These are phyloP conservation scores for Ascochyta lentis DNA, from an alignment of 2,329 filamentous ascomycete species.

Conservation along the genomic window DNA sequence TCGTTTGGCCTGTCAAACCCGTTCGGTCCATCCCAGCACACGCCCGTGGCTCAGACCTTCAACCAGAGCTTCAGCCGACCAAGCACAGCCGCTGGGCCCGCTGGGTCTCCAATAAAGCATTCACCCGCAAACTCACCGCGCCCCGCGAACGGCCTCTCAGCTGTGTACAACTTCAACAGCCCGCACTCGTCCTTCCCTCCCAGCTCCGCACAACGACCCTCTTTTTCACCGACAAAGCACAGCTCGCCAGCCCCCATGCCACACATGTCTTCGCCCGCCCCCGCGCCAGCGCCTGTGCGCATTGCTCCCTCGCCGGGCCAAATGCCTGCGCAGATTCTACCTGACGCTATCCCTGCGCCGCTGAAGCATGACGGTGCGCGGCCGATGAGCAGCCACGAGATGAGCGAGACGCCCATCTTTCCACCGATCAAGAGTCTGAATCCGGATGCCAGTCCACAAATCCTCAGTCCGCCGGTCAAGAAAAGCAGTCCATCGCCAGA, in stretches of 20 bases:
- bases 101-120: constrained; percentile 46
- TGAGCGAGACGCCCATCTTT: constrained; percentile 56
- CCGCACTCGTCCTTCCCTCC: constrained; percentile 58
- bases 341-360: constrained; percentile 51
- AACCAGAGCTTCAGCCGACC: constrained; percentile 42
- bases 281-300: constrained; percentile 32
- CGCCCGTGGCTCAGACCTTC: constrained; percentile 14
- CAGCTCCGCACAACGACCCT: constrained; percentile 38
- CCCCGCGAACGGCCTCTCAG: constrained; percentile 40
- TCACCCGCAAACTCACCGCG: constrained; percentile 45
- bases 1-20: constrained; percentile 36
- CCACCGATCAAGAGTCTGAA: constrained; percentile 65
- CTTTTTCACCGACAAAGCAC: constrained; percentile 50
- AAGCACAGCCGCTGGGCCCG: constrained; percentile 35
- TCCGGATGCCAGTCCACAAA: constrained; percentile 64
- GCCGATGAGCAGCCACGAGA: constrained; percentile 41
- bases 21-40: constrained; percentile 27
- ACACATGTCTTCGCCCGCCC: constrained; percentile 39
- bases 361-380: constrained; percentile 54
- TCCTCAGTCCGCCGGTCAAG: constrained; percentile 68
- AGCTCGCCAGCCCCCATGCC: constrained; percentile 46
- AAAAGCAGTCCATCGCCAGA: constrained; percentile 42
- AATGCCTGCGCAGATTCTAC: constrained; percentile 43
- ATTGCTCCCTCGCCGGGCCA: constrained; percentile 41
- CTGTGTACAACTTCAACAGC: constrained; percentile 46